phyloP scores from a whole-genome alignment of 441 rosid genomes.

The Dalechampia spathulata region DNA sequence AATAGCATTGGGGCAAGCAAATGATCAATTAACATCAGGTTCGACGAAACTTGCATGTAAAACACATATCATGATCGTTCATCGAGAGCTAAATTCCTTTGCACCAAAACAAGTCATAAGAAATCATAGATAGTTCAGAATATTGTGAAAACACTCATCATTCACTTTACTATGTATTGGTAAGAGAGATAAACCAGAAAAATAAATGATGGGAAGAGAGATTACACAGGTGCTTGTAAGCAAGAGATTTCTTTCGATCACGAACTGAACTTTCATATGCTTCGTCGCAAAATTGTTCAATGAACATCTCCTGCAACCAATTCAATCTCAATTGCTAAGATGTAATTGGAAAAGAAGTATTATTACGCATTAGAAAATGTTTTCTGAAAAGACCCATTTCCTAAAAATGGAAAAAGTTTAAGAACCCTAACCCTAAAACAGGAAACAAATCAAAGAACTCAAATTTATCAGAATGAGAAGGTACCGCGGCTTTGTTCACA shows the following conservation, averaged over 20 bases:
- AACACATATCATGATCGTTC: too few relatives aligned
- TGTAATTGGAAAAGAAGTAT: neutral
- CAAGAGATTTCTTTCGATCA: conserved; percentile 54
- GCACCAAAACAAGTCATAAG: too few relatives aligned
- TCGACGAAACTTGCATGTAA: too few relatives aligned
- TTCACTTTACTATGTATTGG: too few relatives aligned
- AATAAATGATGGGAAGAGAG: neutral
- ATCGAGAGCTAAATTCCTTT: too few relatives aligned
- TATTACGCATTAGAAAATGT: neutral
- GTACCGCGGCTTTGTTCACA: conserved; percentile 83
- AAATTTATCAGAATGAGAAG: neutral
- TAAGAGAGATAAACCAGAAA: too few relatives aligned
- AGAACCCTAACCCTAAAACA: neutral
- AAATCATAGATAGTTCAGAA: too few relatives aligned
- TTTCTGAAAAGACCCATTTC: neutral
- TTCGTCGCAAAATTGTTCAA: conserved; percentile 61
- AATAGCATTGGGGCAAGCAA: too few relatives aligned
- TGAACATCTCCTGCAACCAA: conserved; percentile 59
- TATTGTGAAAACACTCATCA: too few relatives aligned
- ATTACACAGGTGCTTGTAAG: conserved; percentile 69
- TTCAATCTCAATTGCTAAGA: too few relatives aligned
- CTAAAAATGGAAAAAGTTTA: neutral
- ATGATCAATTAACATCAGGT: too few relatives aligned
- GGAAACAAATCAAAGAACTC: conserved; percentile 3
- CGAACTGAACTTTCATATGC: conserved; percentile 41